Evolutionary conservation across 768 basidiomycete species (phyloP).

Genomic region (Leccinum arenicola): DNA sequence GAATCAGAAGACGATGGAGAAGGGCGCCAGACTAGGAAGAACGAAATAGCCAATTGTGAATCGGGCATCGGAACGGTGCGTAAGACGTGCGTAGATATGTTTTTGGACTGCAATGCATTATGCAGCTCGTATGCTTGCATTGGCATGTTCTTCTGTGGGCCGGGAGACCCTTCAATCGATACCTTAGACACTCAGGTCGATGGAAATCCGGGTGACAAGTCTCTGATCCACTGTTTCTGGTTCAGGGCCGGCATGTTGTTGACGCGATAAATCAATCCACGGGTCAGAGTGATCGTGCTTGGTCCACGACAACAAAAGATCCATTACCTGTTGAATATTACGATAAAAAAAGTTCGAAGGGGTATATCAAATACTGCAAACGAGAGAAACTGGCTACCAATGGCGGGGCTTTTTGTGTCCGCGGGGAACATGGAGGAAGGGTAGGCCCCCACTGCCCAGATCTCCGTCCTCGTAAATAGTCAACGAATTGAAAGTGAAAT

Average conservation of each 20-base stretch:
- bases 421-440: not conserved
- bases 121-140: no score
- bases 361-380: not conserved
- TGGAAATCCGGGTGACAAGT: no score
- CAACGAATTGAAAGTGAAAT: constrained; percentile 39
- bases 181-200: no score
- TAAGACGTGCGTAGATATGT: no score
- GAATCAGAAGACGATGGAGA: not conserved
- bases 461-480: constrained; percentile 28
- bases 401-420: not conserved
- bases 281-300: not conserved
- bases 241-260: no score
- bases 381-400: not conserved
- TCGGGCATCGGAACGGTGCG: no score
- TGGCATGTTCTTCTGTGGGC: constrained; percentile 18
- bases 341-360: not conserved
- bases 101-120: no score
- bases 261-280: no score
- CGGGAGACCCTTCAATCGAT: no score
- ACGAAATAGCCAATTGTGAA: no score
- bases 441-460: not conserved
- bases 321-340: not conserved
- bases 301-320: not conserved
- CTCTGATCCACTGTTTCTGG: no score
- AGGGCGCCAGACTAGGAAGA: no score